Conservation (phyloP, 1,139 yeast species). For the Pichia sp. region DNA sequence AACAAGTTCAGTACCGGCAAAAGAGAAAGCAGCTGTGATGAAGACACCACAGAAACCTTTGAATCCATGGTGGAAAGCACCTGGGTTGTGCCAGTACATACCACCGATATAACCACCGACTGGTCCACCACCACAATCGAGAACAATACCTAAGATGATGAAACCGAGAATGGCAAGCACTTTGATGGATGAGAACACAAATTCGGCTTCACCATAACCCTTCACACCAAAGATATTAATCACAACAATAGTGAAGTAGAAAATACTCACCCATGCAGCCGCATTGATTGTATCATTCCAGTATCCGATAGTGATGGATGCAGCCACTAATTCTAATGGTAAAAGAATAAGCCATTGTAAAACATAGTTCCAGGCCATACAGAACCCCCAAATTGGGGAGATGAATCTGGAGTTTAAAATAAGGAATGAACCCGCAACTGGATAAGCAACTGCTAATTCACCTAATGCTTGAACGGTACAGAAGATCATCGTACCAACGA, state of each 20-base stretch:
- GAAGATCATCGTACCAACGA: slow-evolving; percentile 48
- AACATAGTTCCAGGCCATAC: slow-evolving; percentile 66
- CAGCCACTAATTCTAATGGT: slow-evolving; percentile 68
- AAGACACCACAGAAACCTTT: slow-evolving; percentile 78
- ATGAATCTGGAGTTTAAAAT: slow-evolving; percentile 59
- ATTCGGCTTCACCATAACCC: no score
- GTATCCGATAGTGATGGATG: slow-evolving; percentile 59
- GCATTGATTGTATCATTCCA: slow-evolving; percentile 58
- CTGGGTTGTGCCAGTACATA: slow-evolving; percentile 56
- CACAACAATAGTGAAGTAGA: slow-evolving; percentile 52
- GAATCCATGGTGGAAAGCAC: slow-evolving; percentile 55
- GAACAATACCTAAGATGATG: slow-evolving; percentile 61
- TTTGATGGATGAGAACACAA: slow-evolving; percentile 57
- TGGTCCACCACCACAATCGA: slow-evolving; percentile 66
- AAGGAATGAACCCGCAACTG: slow-evolving; percentile 65
- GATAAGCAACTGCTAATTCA: slow-evolving; percentile 61
- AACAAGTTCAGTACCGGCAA: slow-evolving; percentile 76
- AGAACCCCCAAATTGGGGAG: slow-evolving; percentile 72
- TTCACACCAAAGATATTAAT: no score
- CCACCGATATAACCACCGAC: slow-evolving; percentile 56
- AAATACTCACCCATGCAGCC: slow-evolving; percentile 63
- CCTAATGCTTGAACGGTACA: slow-evolving; percentile 67
- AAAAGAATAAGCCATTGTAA: slow-evolving; percentile 62
- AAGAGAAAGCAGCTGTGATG: slow-evolving; percentile 80
- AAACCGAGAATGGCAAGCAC: slow-evolving; percentile 60